Evolutionary conservation across 148 eudicot genomes (phyloP), one percentile per base, ranked within the genome.

Genomic region (Nepenthes gracilis): DNA sequence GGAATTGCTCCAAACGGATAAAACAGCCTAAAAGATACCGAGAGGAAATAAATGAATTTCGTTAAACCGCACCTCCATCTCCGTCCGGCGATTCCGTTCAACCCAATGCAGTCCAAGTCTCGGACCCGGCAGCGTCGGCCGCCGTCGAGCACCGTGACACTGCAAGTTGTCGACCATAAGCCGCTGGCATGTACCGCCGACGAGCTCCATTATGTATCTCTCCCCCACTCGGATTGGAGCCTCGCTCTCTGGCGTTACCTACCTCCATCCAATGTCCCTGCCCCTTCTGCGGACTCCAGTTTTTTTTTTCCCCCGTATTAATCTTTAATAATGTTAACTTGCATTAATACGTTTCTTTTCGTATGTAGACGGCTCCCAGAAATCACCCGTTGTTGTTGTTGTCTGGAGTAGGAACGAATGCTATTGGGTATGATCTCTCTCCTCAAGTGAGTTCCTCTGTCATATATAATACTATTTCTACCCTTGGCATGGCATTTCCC

Each of bases 181-280:
- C 97, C 97, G 33, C 45, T 74, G 59, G 64, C 74, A 14, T 90
- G 97, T 64, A 90, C 95, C 2, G 95, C 95, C 48, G 95, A 90
- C 63, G 86, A 90, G 77, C 86, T 90, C 36, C 97, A 90, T 54
- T 87, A 90, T 53, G 95, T 90, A 10, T 38, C 83, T 9, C 69
- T 82, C 35, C 75, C 80, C 1, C 65, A 64, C 2, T 76, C 84
- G 34, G 76, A 66, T 36, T 90, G 95, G 97, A 65, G 75, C 32
- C 85, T 90, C 69, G 90, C 95, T 3, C 84, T 90, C 51, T 86
- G 97, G 97, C 90, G 97, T 10, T 89, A 89, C 70, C 76, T 55
- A 53, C 97, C 97, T 59, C 57, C 80, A 40, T 71, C 76, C 33
- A 66, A 80, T 74, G 87, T 79, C 2, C 15, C 33, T 57, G 4